Base-by-base conservation (phyloP, 2,329 filamentous ascomycete species). In the Xenoacremonium recifei region DNA sequence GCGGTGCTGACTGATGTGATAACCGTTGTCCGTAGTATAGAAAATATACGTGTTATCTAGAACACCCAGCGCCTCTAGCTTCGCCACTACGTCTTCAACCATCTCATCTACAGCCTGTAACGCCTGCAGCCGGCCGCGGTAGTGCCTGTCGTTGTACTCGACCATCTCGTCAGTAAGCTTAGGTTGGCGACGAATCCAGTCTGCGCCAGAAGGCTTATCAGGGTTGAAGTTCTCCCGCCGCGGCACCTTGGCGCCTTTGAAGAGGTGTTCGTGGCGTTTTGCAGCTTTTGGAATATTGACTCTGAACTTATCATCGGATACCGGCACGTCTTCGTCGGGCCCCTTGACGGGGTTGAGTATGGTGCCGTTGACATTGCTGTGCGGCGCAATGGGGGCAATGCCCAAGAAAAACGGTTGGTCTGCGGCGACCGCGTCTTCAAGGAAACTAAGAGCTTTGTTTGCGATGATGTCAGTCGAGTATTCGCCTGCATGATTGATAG, bases 201-300 rank as follows among this genome's bases (percentile, higher is more conserved):
- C 69, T n/a, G 69, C 75, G n/a, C 58, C 50, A 7, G 59, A 61
- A 2, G 57, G 52, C 58, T 61, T 4, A 3, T 79, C 71, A 0
- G 84, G 83, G 50, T 89, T 89, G 62, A 88, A 89, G 57, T 80
- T 79, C 0, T 70, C 64, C 0, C 74, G 81, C 9, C 85, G 69
- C 0, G 85, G 85, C 0, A 87, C 75, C 17, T 69, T 75, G 0
- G 70, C 73, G 20, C 77, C 73, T 3, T 71, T 59, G 57, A 89
- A 89, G 0, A 87, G 69, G 54, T 84, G 62, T 30, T 72, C 67
- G 48, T 89, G 84, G 31, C 83, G 69, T 31, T 79, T 66, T 0
- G 81, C 73, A 0, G 83, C 73, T 12, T 85, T 69, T 0, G 82
- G 81, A 27, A 44, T 47, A 1, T 52, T 55, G 39, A 58, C 54